Conservation (phyloP, 202 grass and related monocot species). For the Panicum virgatum region DNA sequence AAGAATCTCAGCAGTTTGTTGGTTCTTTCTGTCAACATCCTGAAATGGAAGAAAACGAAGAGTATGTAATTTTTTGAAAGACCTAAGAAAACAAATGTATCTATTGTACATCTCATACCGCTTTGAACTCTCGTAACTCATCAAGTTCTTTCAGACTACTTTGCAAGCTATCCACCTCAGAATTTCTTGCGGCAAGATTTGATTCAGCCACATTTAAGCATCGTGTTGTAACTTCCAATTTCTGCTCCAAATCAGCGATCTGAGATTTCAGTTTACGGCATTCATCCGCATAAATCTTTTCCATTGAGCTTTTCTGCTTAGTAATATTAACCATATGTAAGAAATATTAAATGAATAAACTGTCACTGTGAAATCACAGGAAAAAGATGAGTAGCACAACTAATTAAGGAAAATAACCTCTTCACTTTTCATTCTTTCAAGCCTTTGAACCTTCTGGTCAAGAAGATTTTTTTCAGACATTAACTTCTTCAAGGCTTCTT, state of each 20-base stretch:
- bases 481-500: conserved; percentile 66
- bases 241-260: conserved; percentile 65
- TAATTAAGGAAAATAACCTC: conserved; percentile 58
- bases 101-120: conserved; percentile 54
- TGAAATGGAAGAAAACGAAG: conserved; percentile 40
- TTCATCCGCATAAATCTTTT: conserved; percentile 67
- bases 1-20: conserved; percentile 91
- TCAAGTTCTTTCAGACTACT: conserved; percentile 85
- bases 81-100: conserved; percentile 13
- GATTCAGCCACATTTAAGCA: conserved; percentile 66
- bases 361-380: neutral
- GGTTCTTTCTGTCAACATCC: conserved; percentile 94
- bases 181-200: conserved; percentile 66
- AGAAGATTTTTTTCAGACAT: conserved; percentile 76
- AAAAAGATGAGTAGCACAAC: conserved; percentile 12
- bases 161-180: conserved; percentile 73
- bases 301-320: conserved; percentile 60
- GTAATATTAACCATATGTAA: conserved; percentile 23
- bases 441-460: conserved; percentile 81
- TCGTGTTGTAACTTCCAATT: conserved; percentile 45
- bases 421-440: conserved; percentile 75
- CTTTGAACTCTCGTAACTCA: conserved; percentile 94
- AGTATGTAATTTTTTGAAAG: conserved; percentile 9
- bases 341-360: conserved; percentile 18
- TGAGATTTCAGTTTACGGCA: conserved; percentile 57